Conservation (phyloP, 257 asterid genomes). For the Catharanthus roseus region DNA sequence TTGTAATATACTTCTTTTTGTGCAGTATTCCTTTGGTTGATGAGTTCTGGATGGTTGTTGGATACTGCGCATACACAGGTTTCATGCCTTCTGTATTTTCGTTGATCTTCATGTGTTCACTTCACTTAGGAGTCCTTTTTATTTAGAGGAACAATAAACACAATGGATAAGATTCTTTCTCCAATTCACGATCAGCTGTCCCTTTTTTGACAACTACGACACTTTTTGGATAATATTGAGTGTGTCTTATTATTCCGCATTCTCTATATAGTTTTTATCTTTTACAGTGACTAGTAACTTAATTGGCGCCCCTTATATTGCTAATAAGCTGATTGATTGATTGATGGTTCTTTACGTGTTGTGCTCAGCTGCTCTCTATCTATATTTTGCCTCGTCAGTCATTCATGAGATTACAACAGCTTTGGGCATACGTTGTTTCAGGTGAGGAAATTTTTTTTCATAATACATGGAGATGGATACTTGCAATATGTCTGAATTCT, state of each 20-base stretch:
- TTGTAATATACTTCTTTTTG: not conserved
- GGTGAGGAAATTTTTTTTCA: slow-evolving; percentile 39
- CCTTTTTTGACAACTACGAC: no score
- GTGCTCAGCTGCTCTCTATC: slow-evolving; percentile 62
- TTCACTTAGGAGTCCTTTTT: no score
- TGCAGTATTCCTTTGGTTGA: slow-evolving; percentile 84
- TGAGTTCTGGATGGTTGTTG: slow-evolving; percentile 80
- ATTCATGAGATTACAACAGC: slow-evolving; percentile 89
- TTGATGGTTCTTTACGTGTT: slow-evolving; percentile 8
- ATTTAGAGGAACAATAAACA: no score
- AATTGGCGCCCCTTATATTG: not conserved
- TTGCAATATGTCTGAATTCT: not conserved
- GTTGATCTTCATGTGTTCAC: not conserved
- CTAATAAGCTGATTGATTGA: not conserved
- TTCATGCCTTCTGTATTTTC: slow-evolving; percentile 10
- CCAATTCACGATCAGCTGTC: no score
- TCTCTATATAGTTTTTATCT: no score
- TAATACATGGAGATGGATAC: not conserved
- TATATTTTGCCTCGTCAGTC: slow-evolving; percentile 87
- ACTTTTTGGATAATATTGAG: no score
- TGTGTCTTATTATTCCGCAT: no score
- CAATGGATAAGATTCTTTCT: no score
- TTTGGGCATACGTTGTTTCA: slow-evolving; percentile 86
- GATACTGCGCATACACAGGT: slow-evolving; percentile 62
- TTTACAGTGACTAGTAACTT: no score